Base-by-base conservation (phyloP, 2,329 filamentous ascomycete genomes). In the Fusarium sterilihyphosum region DNA sequence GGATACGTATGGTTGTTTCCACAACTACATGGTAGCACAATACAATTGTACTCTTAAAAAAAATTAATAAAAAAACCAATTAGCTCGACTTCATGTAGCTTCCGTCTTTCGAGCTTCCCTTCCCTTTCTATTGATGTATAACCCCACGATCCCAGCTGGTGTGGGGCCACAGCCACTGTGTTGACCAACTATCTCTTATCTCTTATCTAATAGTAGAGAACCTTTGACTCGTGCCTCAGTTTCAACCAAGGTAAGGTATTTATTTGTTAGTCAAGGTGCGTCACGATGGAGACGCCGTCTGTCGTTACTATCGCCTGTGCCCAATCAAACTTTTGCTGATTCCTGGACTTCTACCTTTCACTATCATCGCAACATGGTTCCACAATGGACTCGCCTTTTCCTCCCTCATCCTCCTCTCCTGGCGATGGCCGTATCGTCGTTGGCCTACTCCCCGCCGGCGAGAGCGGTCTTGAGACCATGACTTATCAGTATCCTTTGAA, bases 401-500 rank as follows among this genome's bases (percentile, higher is more conserved):
- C 93, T 57, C 86, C 89, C 59, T 93, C 93, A 35, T 88, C 92
- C 44, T 93, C 93, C 31, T 87, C 88, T 61, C 90, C 95, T 29
- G 96, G 96, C 65, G 88, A 94, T 80, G 96, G 96, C 70, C 88
- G 87, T 73, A 93, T 98, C 75, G 87, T 94, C 61, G 90, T 94
- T 65, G 90, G 90, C 26, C 85, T 93, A 11, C 87, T 95, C 16
- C 94, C 95, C 41, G 91, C 92, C 38, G 88, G 89, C 33, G 89
- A 89, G 54, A 94, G 94, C 20, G 91, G 91, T 52, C 88, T 98
- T 37, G 90, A 92, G 70, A 90, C 88, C 38, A 89, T 98, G 74
- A 92, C 92, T 41, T 98, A 97, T 81, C 94, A 97, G 81, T 99
- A 98, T 79, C 96, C 96, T 3, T 88, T 99, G 53, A 99, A 99